Base-by-base conservation (phyloP, 2,329 filamentous ascomycete species). In the Blastomyces emzantsi region DNA sequence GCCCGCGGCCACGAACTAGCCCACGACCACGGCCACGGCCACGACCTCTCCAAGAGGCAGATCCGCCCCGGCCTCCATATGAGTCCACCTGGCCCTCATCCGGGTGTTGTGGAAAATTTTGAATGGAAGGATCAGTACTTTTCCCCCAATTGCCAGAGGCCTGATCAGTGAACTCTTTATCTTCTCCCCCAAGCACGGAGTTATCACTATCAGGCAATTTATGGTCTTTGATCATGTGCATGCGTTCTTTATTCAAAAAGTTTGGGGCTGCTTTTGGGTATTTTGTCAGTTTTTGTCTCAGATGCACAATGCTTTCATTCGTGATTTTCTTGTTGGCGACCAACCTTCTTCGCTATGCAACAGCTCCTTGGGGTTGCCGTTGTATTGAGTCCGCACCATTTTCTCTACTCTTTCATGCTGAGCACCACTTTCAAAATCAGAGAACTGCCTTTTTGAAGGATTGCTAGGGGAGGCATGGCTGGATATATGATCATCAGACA, bases 1-100 rank as follows among this genome's bases (percentile, higher is more conserved):
- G 57, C 1, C 57, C 41, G 43, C 57, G 57, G 3, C 57, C 57
- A 36, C 57, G 41, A 49, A 15, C 47, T 25, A 8, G n/a, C n/a
- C 39, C 60, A 49, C 60, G 47, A 15, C 61, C 60, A 55, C 60
- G 60, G 3, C 60, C 60, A 49, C 60, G 47, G 13, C 60, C 61
- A 49, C 61, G 60, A 8, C 60, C 60, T 17, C 60, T 6, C 52
- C 61, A 54, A n/a, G 3, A 8, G 8, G 19, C 7, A 47, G 43
- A 49, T 19, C 28, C 43, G 25, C 43, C 28, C 17, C 25, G 47
- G 43, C 25, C 8, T 36, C 17, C 55, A 43, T 58, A 17, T n/a
- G 41, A 17, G 17, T 51, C 41, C 19, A 33, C 9, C 15, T 36
- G 41, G 30, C 22, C 45, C 19, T 49, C 58, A 49, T 47, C 58